Percentiles rank a stretch among this genome's conserved stretches.
Evolutionary conservation across 495 filamentous ascomycete genomes (phyloP).

Genomic region (Parathielavia hyrcaniae): DNA sequence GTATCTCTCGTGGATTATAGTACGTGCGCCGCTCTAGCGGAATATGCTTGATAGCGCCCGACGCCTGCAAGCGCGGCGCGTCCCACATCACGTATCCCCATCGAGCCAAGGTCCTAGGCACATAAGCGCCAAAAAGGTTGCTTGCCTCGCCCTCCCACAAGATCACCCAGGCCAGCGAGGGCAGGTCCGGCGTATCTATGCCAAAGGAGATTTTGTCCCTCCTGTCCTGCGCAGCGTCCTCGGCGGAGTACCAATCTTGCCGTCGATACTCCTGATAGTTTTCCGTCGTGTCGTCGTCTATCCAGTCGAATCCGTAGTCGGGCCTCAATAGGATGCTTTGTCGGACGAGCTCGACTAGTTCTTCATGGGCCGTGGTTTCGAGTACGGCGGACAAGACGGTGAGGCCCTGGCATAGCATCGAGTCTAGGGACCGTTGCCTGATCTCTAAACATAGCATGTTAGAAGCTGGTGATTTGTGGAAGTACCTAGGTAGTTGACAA

Average conservation of each 20-base stretch:
- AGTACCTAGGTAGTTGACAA: no score
- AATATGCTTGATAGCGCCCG: background rate
- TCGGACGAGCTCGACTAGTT: background rate
- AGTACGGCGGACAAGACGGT: background rate
- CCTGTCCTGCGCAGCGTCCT: background rate
- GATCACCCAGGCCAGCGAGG: background rate
- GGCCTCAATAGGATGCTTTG: background rate
- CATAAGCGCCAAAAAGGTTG: background rate
- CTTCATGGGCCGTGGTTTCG: background rate
- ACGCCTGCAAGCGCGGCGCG: background rate
- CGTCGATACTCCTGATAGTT: background rate
- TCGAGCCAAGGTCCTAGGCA: background rate
- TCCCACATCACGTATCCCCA: constrained; percentile 13
- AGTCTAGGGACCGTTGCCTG: background rate
- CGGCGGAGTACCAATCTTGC: background rate
- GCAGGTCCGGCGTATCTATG: background rate
- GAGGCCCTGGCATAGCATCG: background rate
- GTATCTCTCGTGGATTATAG: background rate
- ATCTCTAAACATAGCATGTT: background rate
- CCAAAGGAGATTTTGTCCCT: background rate
- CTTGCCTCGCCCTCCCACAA: constrained; percentile 4
- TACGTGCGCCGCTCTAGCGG: background rate
- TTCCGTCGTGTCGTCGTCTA: background rate
- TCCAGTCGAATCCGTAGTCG: background rate
- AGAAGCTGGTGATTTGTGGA: background rate